Conservation (phyloP, 2,329 filamentous ascomycete genomes). For the Curvularia hawaiiensis region DNA sequence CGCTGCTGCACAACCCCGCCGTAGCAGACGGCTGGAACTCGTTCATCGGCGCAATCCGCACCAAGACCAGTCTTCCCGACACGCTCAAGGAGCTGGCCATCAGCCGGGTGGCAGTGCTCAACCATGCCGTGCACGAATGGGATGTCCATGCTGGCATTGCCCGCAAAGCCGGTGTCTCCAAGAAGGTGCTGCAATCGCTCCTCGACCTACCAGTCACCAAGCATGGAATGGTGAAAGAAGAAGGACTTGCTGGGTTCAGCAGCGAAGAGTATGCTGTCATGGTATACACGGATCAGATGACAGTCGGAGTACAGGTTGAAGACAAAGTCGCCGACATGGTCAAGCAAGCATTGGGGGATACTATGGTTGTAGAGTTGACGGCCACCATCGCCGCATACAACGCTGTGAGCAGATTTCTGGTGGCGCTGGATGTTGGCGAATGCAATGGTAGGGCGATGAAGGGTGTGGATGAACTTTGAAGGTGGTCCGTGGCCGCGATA, state of each 20-base stretch:
- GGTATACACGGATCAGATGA: slow-evolving; percentile 83
- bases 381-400: slow-evolving; percentile 82
- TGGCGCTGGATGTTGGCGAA: slow-evolving; percentile 72
- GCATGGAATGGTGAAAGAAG: slow-evolving; percentile 20
- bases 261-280: slow-evolving; percentile 69
- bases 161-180: slow-evolving; percentile 63
- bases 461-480: slow-evolving; percentile 35
- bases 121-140: slow-evolving; percentile 88
- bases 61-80: slow-evolving; percentile 56
- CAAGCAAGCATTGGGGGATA: slow-evolving; percentile 66
- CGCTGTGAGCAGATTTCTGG: slow-evolving; percentile 81
- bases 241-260: slow-evolving; percentile 47
- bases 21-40: slow-evolving; percentile 64
- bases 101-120: slow-evolving; percentile 80
- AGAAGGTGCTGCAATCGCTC: slow-evolving; percentile 60
- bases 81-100: slow-evolving; percentile 77
- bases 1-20: slow-evolving; percentile 60
- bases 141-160: slow-evolving; percentile 73
- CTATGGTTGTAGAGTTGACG: slow-evolving; percentile 80
- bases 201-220: slow-evolving; percentile 26
- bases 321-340: slow-evolving; percentile 70
- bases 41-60: slow-evolving; percentile 64
- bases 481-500: background rate
- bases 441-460: slow-evolving; percentile 45
- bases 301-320: slow-evolving; percentile 70